These are phyloP conservation scores for Syzygium aromaticum DNA, from an alignment of 345 rosid species.

Conservation along the genomic window DNA sequence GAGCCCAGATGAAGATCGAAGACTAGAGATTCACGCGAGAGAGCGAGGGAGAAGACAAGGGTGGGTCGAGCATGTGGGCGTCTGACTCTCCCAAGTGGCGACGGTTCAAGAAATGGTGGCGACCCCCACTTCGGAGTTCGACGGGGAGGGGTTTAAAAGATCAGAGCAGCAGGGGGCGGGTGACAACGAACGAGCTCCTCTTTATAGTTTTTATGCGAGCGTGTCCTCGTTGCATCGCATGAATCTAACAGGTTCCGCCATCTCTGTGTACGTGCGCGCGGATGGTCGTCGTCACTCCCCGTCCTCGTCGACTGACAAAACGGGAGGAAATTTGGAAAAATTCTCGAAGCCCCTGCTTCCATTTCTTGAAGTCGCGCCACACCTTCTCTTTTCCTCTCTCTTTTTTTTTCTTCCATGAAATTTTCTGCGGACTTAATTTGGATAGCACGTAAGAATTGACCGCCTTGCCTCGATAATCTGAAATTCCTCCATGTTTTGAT, in stretches of 20 bases:
- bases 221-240: not conserved
- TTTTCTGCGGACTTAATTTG: not conserved
- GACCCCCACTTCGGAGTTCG: not conserved
- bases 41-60: not conserved
- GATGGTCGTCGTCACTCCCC: not conserved
- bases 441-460: not conserved
- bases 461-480: not conserved
- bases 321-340: not conserved
- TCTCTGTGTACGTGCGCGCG: not conserved
- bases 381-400: fast-evolving
- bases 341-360: not conserved
- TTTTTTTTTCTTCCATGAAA: not conserved
- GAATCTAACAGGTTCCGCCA: not conserved
- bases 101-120: not conserved
- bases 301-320: not conserved
- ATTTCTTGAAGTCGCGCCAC: not conserved
- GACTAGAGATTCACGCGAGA: not conserved
- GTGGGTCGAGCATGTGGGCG: not conserved
- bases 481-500: not conserved
- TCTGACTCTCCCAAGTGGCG: not conserved
- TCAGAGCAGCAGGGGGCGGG: not conserved
- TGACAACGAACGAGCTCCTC: not conserved
- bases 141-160: not conserved
- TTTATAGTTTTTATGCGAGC: no score
- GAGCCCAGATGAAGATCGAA: not conserved